A percentile compares a stretch with the other conserved stretches of the same genome.
Conservation (phyloP, 768 basidiomycete genomes). For the Fistulinella prunicolor region DNA sequence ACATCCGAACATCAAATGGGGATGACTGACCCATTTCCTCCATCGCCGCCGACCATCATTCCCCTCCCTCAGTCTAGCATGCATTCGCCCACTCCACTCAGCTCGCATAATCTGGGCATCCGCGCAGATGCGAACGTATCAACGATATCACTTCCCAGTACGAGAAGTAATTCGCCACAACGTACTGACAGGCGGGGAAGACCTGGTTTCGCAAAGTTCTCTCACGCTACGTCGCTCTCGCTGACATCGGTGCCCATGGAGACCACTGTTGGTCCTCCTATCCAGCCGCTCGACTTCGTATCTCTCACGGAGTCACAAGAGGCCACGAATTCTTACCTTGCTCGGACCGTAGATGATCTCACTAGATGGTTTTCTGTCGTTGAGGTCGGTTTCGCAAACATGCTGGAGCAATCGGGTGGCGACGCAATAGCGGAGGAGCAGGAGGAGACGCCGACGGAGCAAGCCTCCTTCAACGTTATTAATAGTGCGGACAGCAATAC, state of each 20-base stretch:
- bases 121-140: constrained; percentile 36
- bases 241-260: constrained; percentile 33
- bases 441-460: constrained; percentile 38
- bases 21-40: constrained; percentile 66
- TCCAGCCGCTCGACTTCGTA: constrained; percentile 70
- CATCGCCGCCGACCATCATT: constrained; percentile 57
- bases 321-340: constrained; percentile 66
- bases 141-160: constrained; percentile 40
- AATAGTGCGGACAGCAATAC: constrained; percentile 6
- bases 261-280: constrained; percentile 39
- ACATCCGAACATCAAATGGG: constrained; percentile 70
- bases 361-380: constrained; percentile 72
- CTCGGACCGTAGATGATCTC: constrained; percentile 70
- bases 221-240: constrained; percentile 32
- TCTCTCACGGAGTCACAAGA: constrained; percentile 51
- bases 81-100: constrained; percentile 39
- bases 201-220: constrained; percentile 24
- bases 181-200: constrained; percentile 21
- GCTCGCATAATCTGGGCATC: constrained; percentile 23
- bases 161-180: constrained; percentile 31
- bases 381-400: constrained; percentile 63
- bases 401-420: constrained; percentile 53
- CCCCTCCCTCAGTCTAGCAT: constrained; percentile 38
- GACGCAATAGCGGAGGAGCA: constrained; percentile 67
- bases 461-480: constrained; percentile 9